A percentile compares a stretch with the other conserved stretches of the same genome.
Conservation (phyloP, 495 filamentous ascomycete species). For the Pseudoneurospora amorphoporcata region DNA sequence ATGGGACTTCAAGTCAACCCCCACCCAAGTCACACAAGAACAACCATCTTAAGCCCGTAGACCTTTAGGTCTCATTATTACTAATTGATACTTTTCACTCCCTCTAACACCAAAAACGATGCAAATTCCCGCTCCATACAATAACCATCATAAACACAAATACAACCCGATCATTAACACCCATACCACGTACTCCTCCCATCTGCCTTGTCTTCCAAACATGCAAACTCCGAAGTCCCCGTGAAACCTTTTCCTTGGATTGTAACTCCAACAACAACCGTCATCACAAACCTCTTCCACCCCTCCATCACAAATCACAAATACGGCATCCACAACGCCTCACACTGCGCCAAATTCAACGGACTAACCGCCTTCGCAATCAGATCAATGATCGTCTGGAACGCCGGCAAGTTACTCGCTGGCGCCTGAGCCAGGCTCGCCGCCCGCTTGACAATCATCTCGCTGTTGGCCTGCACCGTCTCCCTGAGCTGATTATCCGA, state of each 20-base stretch:
- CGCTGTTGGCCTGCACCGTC: constrained; percentile 77
- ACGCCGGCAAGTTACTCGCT: constrained; percentile 66
- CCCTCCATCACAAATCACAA: constrained; percentile 56
- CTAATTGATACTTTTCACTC: background rate
- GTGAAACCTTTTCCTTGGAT: background rate
- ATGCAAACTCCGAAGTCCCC: background rate
- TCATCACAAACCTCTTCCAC: background rate
- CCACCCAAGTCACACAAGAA: background rate
- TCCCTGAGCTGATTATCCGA: constrained; percentile 69
- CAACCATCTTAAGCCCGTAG: background rate
- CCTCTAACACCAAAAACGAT: background rate
- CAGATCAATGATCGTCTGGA: constrained; percentile 91
- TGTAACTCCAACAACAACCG: background rate
- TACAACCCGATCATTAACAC: background rate
- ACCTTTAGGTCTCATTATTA: background rate
- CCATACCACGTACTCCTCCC: background rate
- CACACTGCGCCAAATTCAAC: constrained; percentile 67
- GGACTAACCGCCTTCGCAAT: constrained; percentile 81
- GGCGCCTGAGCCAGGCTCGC: constrained; percentile 63
- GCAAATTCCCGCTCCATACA: background rate
- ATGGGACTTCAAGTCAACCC: background rate
- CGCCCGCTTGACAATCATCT: constrained; percentile 81
- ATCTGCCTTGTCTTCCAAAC: background rate
- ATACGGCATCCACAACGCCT: constrained; percentile 97
- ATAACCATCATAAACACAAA: background rate